phyloP scores from a whole-genome alignment of 306 rosid genomes.

The Sicyos edulis region DNA sequence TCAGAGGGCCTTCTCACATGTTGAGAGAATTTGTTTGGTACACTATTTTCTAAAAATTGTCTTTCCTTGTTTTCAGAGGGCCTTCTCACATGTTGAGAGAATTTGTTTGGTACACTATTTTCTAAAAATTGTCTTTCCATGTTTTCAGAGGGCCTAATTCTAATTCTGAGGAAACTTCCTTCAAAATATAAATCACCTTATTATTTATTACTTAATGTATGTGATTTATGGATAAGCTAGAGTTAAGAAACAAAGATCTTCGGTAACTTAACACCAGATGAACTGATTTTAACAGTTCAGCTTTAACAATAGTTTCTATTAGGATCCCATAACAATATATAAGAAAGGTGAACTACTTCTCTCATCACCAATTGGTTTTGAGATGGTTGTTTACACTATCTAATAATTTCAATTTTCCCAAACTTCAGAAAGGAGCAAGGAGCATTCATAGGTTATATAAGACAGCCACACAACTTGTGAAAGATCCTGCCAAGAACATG shows the following conservation, averaged over 20 bases:
- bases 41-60: background rate
- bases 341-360: too few species aligned
- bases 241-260: background rate
- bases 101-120: too few species aligned
- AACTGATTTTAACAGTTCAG: background rate
- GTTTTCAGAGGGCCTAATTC: background rate
- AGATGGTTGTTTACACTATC: too few species aligned
- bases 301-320: background rate
- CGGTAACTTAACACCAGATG: background rate
- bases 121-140: too few species aligned
- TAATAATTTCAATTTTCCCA: background rate
- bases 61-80: background rate
- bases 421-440: background rate
- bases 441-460: background rate
- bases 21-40: background rate
- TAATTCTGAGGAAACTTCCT: background rate
- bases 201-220: background rate
- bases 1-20: too few species aligned
- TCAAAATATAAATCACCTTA: background rate
- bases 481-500: background rate
- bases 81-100: background rate
- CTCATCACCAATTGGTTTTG: too few species aligned
- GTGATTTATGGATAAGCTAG: background rate
- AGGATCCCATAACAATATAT: too few species aligned
- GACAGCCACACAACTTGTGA: background rate